A percentile compares a stretch with the other conserved stretches of the same genome.
phyloP scores from a whole-genome alignment of 2,329 filamentous ascomycete species.

The Verticillium dahliae region DNA sequence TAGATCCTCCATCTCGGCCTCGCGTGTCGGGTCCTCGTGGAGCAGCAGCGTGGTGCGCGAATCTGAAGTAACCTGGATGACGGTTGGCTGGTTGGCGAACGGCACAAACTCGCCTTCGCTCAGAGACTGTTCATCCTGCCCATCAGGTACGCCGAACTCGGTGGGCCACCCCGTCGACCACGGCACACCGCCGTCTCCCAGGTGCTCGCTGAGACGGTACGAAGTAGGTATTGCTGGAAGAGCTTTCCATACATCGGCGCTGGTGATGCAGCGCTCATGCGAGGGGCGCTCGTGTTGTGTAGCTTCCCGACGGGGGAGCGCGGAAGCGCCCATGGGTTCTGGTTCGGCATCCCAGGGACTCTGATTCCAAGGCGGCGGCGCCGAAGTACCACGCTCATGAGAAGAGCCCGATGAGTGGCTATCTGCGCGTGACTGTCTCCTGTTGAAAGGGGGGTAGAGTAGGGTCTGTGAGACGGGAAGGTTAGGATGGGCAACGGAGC shows the following conservation, averaged over 20 bases:
- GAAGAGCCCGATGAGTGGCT: slow-evolving; percentile 14
- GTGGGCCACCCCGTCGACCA: not conserved
- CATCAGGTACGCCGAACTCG: slow-evolving; percentile 11
- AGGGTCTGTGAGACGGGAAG: not conserved
- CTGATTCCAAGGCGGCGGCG: slow-evolving; percentile 39
- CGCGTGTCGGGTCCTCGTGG: slow-evolving; percentile 6
- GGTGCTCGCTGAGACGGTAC: not conserved
- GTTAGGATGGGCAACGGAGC: not conserved
- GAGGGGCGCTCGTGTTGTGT: slow-evolving; percentile 5
- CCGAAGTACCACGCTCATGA: slow-evolving; percentile 40
- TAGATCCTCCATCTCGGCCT: slow-evolving; percentile 37
- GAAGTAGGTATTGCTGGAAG: slow-evolving; percentile 29
- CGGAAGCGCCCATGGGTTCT: slow-evolving; percentile 19
- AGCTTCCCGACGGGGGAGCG: slow-evolving; percentile 15
- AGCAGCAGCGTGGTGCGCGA: not conserved
- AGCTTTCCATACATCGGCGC: slow-evolving; percentile 30
- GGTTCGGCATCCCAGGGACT: slow-evolving; percentile 38
- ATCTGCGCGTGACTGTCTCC: slow-evolving; percentile 9
- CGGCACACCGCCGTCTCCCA: not conserved
- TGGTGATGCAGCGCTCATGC: not conserved
- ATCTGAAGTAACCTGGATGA: not conserved
- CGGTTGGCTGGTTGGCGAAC: not conserved
- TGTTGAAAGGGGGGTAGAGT: not conserved
- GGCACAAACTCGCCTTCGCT: not conserved
- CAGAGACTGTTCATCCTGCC: slow-evolving; percentile 13